Conservation (phyloP, 176 grass and related monocot genomes). For the Oryza coarctata region DNA sequence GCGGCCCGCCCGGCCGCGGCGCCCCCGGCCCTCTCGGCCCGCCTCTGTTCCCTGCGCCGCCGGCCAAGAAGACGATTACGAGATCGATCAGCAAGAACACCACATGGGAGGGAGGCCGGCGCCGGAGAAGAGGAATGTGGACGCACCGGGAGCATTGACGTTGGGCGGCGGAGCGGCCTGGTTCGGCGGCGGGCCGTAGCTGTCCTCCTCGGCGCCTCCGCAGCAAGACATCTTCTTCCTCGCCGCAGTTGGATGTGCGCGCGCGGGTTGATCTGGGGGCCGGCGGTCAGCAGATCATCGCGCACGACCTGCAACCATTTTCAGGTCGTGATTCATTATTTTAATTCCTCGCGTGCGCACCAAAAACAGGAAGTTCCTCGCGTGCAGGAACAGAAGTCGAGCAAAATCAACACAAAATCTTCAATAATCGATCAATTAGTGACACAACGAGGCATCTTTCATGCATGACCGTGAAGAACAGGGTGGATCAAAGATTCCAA, state of each 20-base stretch:
- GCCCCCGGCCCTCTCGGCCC: constrained; percentile 58
- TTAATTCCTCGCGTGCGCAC: too few species aligned
- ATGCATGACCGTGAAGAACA: neutral
- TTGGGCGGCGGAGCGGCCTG: constrained; percentile 75
- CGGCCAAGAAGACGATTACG: neutral
- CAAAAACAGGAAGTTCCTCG: too few species aligned
- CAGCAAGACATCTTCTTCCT: constrained; percentile 76
- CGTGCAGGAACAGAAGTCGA: too few species aligned
- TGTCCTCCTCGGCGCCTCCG: constrained; percentile 79
- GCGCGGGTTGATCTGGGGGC: constrained; percentile 35
- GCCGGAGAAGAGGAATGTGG: neutral
- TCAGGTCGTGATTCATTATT: too few species aligned
- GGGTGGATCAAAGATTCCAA: neutral
- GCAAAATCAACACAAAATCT: neutral
- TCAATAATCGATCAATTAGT: neutral
- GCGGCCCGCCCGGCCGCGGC: constrained; percentile 45
- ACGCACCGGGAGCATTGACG: constrained; percentile 56
- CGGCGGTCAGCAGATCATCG: constrained; percentile 45
- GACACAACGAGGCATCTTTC: too few species aligned
- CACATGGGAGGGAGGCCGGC: neutral
- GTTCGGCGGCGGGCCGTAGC: constrained; percentile 72
- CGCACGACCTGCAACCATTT: constrained; percentile 34
- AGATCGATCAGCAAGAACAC: neutral
- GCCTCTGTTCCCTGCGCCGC: constrained; percentile 51
- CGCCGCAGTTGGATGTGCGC: constrained; percentile 25